These are phyloP conservation scores for Amniculicola lignicola DNA, from an alignment of 495 filamentous ascomycete species.

Conservation along the genomic window DNA sequence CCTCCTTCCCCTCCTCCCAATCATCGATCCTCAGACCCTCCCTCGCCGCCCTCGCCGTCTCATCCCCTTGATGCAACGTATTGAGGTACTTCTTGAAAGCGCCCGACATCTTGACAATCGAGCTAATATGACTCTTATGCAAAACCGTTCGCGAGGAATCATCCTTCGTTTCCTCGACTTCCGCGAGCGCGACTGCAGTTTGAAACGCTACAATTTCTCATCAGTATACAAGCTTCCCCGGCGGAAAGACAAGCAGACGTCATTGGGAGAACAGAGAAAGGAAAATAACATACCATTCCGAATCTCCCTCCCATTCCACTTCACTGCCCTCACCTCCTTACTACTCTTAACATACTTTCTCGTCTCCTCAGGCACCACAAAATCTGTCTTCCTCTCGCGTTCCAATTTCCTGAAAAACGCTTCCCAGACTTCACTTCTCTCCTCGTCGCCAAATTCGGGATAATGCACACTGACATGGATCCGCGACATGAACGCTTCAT, in stretches of 20 bases:
- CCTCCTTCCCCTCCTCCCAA: conserved; percentile 12
- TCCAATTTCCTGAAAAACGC: conserved; percentile 33
- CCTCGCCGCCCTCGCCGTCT: conserved; percentile 4
- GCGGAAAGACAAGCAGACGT: not conserved
- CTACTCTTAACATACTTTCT: conserved; percentile 3
- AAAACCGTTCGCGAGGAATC: not conserved
- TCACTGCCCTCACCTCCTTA: conserved; percentile 7
- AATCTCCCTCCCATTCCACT: conserved; percentile 27
- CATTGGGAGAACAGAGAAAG: not conserved
- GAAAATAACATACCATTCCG: conserved; percentile 9
- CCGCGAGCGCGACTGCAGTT: conserved; percentile 21
- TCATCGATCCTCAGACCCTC: conserved; percentile 20
- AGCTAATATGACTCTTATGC: not conserved
- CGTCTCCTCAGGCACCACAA: conserved; percentile 3
- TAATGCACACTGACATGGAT: conserved; percentile 26
- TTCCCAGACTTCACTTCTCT: conserved; percentile 22
- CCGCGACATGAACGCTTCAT: conserved; percentile 38
- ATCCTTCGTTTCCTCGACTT: conserved; percentile 2
- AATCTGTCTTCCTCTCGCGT: conserved; percentile 18
- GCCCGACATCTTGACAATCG: conserved; percentile 7
- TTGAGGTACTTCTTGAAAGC: conserved; percentile 12
- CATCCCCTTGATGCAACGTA: conserved; percentile 19
- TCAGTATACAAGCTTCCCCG: not conserved
- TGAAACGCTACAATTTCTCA: conserved; percentile 6
- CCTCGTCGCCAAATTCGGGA: conserved; percentile 10